A percentile compares a stretch with the other conserved stretches of the same genome.
Conservation (phyloP, 768 basidiomycete species). For the Clavulina sp. region DNA sequence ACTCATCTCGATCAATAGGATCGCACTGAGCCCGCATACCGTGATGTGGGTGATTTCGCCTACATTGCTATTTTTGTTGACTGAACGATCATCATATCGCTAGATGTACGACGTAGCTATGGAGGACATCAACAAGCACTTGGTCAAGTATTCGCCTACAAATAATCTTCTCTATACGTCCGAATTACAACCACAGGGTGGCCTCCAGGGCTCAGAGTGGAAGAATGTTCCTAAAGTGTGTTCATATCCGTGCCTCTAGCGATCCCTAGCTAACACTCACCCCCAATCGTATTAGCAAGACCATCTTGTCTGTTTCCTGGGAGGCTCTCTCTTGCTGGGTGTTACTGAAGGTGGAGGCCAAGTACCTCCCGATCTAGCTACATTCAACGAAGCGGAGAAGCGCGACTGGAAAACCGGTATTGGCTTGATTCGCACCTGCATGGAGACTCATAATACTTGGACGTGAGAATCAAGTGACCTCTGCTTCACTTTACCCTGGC, state of each 20-base stretch:
- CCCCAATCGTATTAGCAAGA: constrained; percentile 64
- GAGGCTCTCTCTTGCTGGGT: constrained; percentile 80
- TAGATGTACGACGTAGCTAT: constrained; percentile 87
- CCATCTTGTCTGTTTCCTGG: constrained; percentile 90
- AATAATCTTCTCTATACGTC: constrained; percentile 58
- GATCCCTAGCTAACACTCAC: not conserved
- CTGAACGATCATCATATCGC: not conserved
- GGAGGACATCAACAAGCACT: constrained; percentile 55
- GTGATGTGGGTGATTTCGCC: constrained; percentile 33
- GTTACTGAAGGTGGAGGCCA: constrained; percentile 46
- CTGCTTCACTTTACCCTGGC: not conserved
- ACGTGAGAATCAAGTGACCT: constrained; percentile 38
- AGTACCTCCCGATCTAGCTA: constrained; percentile 43
- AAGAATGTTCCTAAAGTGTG: constrained; percentile 16
- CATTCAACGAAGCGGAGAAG: constrained; percentile 41
- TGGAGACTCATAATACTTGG: constrained; percentile 66
- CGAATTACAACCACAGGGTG: constrained; percentile 66
- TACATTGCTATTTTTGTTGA: not conserved
- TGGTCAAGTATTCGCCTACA: constrained; percentile 45
- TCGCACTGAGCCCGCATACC: constrained; percentile 56
- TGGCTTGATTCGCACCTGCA: constrained; percentile 73
- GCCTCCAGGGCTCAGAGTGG: no score
- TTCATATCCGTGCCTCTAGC: not conserved
- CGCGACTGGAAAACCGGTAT: constrained; percentile 72
- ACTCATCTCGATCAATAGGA: constrained; percentile 22